A percentile compares a stretch with the other conserved stretches of the same genome.
phyloP scores from a whole-genome alignment of 768 basidiomycete genomes.

The Boletellus sp. region DNA sequence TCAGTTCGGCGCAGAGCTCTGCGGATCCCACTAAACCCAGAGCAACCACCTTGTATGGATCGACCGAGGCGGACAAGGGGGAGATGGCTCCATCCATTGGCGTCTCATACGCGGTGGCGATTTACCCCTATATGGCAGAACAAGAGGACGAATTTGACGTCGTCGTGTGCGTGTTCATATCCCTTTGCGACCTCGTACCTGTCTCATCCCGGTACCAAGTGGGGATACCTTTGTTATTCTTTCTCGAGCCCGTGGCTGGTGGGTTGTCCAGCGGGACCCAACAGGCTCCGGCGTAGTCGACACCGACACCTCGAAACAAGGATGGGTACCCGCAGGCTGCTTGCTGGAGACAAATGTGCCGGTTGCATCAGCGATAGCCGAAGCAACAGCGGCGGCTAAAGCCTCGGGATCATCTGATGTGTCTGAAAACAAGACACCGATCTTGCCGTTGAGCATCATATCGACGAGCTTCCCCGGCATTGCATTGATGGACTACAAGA shows the following conservation, averaged over 20 bases:
- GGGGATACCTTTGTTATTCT: conserved; percentile 93
- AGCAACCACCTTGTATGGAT: conserved; percentile 13
- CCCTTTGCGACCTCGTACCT: not conserved
- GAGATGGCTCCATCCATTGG: conserved; percentile 48
- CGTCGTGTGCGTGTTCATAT: conserved; percentile 65
- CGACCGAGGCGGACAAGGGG: conserved; percentile 34
- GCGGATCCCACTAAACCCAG: conserved; percentile 21
- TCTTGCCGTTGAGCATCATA: conserved; percentile 86
- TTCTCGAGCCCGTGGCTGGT: conserved; percentile 96
- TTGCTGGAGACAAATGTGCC: conserved; percentile 90
- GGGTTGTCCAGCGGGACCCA: conserved; percentile 96
- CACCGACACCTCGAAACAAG: conserved; percentile 75
- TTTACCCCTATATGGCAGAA: conserved; percentile 98
- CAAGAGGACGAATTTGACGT: conserved; percentile 99
- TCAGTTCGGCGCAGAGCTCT: conserved; percentile 30
- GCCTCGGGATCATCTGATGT: conserved; percentile 39
- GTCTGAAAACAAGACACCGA: conserved; percentile 61
- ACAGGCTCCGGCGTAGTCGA: conserved; percentile 77
- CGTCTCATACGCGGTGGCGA: conserved; percentile 93
- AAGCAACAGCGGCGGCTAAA: conserved; percentile 66
- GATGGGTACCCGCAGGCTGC: conserved; percentile 98
- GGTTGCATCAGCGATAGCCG: conserved; percentile 81
- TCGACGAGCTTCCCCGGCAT: conserved; percentile 97
- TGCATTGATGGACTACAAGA: conserved; percentile 94
- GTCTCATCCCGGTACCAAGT: conserved; percentile 36